Percentiles rank a stretch among this genome's conserved stretches.
These are phyloP conservation scores for Aspergillus olivimuriae DNA, from an alignment of 495 filamentous ascomycete genomes.

Conservation along the genomic window DNA sequence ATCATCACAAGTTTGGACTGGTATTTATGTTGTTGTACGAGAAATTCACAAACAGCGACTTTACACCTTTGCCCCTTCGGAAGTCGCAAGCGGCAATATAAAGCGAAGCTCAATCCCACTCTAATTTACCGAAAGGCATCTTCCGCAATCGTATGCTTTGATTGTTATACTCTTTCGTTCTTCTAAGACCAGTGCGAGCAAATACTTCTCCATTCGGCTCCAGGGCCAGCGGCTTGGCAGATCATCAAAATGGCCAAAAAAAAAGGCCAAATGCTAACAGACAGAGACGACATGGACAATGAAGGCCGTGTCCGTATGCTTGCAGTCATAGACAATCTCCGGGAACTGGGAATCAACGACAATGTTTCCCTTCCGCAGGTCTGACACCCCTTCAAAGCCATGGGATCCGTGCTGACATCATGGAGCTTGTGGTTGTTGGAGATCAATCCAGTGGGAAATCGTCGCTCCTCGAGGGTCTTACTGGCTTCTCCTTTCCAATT, in stretches of 20 bases:
- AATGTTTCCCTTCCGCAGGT: slow-evolving; percentile 35
- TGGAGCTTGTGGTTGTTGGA: slow-evolving; percentile 35
- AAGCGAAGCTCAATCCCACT: background rate
- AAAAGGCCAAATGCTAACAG: background rate
- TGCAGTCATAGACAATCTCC: slow-evolving; percentile 18
- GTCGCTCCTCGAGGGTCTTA: slow-evolving; percentile 46
- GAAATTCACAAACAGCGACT: background rate
- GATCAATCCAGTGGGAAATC: slow-evolving; percentile 48
- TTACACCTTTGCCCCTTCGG: background rate
- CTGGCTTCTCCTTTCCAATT: slow-evolving; percentile 46
- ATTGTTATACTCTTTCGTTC: background rate
- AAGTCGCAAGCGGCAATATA: background rate
- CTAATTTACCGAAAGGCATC: background rate
- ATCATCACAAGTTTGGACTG: background rate
- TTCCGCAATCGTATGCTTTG: background rate
- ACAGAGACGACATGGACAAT: background rate
- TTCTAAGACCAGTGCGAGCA: background rate
- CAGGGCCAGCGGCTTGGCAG: background rate
- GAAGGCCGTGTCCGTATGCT: background rate
- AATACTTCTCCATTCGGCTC: background rate
- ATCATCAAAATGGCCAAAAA: background rate
- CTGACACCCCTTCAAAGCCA: background rate
- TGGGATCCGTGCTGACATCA: background rate
- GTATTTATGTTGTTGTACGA: background rate
- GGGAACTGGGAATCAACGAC: slow-evolving; percentile 27